Evolutionary conservation across 192 early-diverging fungal species (phyloP).

Genomic region (Rhizophagus prolifer): DNA sequence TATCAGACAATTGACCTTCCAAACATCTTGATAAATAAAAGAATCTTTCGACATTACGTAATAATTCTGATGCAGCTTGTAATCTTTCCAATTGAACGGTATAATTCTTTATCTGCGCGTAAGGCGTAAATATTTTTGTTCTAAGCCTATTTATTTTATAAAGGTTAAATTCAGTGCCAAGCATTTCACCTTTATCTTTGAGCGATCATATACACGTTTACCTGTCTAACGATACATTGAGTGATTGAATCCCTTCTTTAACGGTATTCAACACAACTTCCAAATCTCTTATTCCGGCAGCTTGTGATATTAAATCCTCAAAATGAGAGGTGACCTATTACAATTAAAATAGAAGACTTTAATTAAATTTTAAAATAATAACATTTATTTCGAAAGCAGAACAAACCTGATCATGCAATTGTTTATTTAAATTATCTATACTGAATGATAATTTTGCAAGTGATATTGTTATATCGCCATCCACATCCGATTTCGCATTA

Average conservation of each 20-base stretch:
- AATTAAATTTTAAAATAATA: background rate
- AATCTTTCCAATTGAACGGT: constrained; percentile 63
- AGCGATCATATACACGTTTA: constrained; percentile 16
- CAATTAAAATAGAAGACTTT: background rate
- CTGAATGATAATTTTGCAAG: constrained; percentile 66
- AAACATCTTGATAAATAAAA: constrained; percentile 59
- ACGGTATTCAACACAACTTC: constrained; percentile 54
- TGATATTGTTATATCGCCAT: constrained; percentile 64
- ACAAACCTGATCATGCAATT: constrained; percentile 68
- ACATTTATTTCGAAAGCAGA: background rate
- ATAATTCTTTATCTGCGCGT: constrained; percentile 58
- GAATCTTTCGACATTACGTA: constrained; percentile 61
- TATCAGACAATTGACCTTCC: constrained; percentile 52
- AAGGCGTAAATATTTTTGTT: constrained; percentile 58
- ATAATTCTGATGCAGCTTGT: constrained; percentile 58
- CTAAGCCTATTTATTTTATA: constrained; percentile 44
- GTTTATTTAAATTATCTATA: constrained; percentile 73
- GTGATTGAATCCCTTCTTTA: constrained; percentile 46
- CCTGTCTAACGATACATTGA: constrained; percentile 62
- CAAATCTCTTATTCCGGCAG: constrained; percentile 62
- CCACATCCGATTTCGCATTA: constrained; percentile 55
- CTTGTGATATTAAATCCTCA: constrained; percentile 67
- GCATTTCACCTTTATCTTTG: background rate
- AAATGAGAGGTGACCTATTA: constrained; percentile 67
- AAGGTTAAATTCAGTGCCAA: background rate